Conservation (phyloP, 768 basidiomycete genomes). For the Boletus reticulatus region DNA sequence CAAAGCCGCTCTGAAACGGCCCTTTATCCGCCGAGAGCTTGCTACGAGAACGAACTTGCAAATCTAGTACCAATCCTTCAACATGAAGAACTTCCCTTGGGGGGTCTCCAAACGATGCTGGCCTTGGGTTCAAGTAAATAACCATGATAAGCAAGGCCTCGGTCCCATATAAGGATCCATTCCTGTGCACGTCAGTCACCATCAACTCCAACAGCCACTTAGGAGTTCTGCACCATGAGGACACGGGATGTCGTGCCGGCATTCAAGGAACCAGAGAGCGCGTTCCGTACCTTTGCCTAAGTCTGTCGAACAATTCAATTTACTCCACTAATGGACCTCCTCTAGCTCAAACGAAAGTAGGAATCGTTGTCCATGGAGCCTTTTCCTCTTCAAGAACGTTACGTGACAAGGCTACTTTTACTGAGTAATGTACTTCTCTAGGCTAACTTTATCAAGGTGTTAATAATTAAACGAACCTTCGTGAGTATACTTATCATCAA, state of each 20-base stretch:
- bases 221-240: background rate
- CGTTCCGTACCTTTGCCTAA: background rate
- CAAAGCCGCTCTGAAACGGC: background rate
- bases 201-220: background rate
- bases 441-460: background rate
- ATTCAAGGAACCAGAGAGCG: background rate
- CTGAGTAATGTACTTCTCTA: background rate
- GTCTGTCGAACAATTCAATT: background rate
- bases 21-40: background rate
- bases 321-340: no score
- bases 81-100: background rate
- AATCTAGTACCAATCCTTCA: background rate
- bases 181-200: background rate
- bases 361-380: no score
- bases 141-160: background rate
- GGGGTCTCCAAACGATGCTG: background rate
- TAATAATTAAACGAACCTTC: background rate
- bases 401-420: no score
- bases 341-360: no score
- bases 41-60: conserved; percentile 6
- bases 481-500: background rate
- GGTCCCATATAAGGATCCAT: background rate
- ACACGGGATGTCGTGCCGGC: background rate
- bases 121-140: no score
- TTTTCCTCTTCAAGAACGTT: no score